Base-by-base conservation (phyloP, 495 filamentous ascomycete species). In the Clavariopsis aquatica region DNA sequence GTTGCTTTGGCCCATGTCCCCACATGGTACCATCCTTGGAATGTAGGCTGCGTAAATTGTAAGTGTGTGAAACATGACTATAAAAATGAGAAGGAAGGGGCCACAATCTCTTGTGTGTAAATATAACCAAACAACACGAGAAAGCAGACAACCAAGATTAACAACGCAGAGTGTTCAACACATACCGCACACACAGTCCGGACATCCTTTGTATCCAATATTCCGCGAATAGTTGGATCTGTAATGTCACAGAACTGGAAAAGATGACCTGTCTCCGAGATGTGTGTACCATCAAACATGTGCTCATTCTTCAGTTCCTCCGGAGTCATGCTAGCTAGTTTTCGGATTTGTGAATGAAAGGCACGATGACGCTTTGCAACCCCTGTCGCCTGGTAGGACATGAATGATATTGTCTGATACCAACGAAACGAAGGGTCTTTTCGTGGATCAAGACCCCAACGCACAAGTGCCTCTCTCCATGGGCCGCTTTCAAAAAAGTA, bases 221-320 rank as follows among this genome's bases (percentile, higher is more conserved):
- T 71, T 0, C 71, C 49, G 0, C 76, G 74, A 20, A 93, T 72
- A 9, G 93, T 69, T 0, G 92, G 89, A 70, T 97, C 93, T 0
- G 83, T 85, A 60, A 98, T 88, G 73, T 98, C 94, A 77, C 93
- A 95, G 29, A 93, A 81, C 79, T 97, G 94, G 88, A 91, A 98
- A 60, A 92, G 85, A 49, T 92, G 89, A 1, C 92, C 92, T 70
- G 94, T 91, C 5, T 79, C 77, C 10, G 82, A 81, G 27, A 92
- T 78, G 0, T 72, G 77, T 45, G 83, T 74, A 38, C 94, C 93
- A 49, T 93, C 88, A 75, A 96, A 98, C 19, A 93, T 73, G 76
- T 97, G 94, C 31, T 53, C 12, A 19, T 26, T 24, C 13, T 28
- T 26, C 54, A 68, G 38, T 49, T 38, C 79, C 84, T 52, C 34